A percentile compares a stretch with the other conserved stretches of the same genome.
Evolutionary conservation across 495 filamentous ascomycete genomes (phyloP).

Genomic region (Aspergillus ellipticus): DNA sequence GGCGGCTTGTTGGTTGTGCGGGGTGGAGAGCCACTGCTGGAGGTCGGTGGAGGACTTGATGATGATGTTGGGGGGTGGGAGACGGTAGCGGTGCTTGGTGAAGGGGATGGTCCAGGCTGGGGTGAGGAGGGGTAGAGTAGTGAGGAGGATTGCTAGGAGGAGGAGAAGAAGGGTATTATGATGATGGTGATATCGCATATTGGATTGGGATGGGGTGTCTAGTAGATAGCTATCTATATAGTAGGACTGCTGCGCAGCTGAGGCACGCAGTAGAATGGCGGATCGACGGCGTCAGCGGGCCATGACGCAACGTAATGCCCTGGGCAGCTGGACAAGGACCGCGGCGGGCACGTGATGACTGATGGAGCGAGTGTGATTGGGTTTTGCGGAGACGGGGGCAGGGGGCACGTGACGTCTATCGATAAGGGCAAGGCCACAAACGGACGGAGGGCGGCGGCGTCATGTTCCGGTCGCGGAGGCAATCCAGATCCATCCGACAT

Average conservation of each 20-base stretch:
- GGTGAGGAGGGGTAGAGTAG: constrained; percentile 12
- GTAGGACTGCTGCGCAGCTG: no score
- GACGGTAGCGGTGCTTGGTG: constrained; percentile 17
- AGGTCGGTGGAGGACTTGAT: constrained; percentile 7
- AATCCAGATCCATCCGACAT: background rate
- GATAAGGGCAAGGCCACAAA: constrained; percentile 31
- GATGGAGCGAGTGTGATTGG: no score
- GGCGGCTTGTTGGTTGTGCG: constrained; percentile 20
- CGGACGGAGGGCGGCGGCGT: no score
- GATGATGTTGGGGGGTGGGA: constrained; percentile 9
- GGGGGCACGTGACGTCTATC: constrained; percentile 24
- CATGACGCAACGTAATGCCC: constrained; percentile 13
- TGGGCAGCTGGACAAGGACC: background rate
- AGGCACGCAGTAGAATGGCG: no score
- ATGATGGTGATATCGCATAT: background rate
- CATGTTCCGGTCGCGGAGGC: constrained; percentile 21
- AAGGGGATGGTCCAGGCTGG: constrained; percentile 9
- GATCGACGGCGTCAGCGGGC: background rate
- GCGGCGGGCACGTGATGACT: constrained; percentile 16
- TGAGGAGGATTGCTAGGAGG: constrained; percentile 11
- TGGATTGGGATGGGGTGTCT: background rate
- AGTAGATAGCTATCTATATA: background rate
- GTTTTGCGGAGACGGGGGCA: no score
- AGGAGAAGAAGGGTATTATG: constrained; percentile 11
- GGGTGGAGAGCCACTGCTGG: constrained; percentile 17